These are phyloP conservation scores for Pseudozyma flocculosa DNA, from an alignment of 1,284 basidiomycete species.

Conservation along the genomic window DNA sequence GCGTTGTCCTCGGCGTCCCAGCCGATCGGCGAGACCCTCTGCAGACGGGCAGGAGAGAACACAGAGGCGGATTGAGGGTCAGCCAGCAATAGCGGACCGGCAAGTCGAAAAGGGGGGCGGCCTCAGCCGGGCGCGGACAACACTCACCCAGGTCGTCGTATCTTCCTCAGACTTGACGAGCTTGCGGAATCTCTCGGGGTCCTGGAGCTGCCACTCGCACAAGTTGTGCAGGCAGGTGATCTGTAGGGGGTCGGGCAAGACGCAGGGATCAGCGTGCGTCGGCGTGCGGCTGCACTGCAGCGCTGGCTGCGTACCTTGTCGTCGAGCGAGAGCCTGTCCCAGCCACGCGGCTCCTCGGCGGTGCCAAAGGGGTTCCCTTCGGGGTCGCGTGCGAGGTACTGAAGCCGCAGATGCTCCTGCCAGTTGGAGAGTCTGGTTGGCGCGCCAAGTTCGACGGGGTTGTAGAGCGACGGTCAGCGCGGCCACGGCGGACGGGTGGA, in stretches of 20 bases:
- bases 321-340: slow-evolving; percentile 61
- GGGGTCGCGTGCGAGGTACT: slow-evolving; percentile 34
- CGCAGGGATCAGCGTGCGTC: background rate
- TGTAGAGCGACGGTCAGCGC: too few relatives aligned
- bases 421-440: slow-evolving; percentile 22
- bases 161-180: slow-evolving; percentile 62
- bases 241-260: slow-evolving; percentile 3
- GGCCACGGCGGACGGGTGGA: too few relatives aligned
- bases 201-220: slow-evolving; percentile 64
- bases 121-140: too few relatives aligned
- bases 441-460: slow-evolving; percentile 1
- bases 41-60: slow-evolving; percentile 5
- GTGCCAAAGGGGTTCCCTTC: slow-evolving; percentile 35
- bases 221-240: slow-evolving; percentile 52
- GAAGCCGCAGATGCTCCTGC: slow-evolving; percentile 35
- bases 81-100: too few relatives aligned
- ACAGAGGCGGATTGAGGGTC: background rate
- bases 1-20: slow-evolving; percentile 77
- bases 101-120: too few relatives aligned
- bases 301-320: too few relatives aligned
- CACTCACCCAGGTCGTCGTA: slow-evolving; percentile 61
- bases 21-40: slow-evolving; percentile 77
- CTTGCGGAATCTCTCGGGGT: slow-evolving; percentile 62
- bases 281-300: too few relatives aligned
- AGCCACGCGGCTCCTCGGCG: slow-evolving; percentile 48